phyloP scores from a whole-genome alignment of 2,329 filamentous ascomycete genomes.

The Cytospora mali region DNA sequence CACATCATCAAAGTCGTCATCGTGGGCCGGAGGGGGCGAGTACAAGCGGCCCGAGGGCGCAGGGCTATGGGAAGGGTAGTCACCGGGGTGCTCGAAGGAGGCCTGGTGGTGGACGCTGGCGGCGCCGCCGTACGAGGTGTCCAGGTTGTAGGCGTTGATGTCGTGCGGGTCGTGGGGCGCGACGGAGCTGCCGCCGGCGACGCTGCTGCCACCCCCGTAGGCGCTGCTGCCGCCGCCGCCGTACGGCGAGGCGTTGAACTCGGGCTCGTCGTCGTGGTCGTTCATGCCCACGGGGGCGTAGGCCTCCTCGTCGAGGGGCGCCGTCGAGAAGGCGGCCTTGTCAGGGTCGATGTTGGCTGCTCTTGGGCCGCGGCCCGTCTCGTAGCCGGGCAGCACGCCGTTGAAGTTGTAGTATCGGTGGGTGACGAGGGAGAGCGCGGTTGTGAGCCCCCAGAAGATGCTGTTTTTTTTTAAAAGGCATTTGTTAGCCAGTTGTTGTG shows the following conservation, averaged over 20 bases:
- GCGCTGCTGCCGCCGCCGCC: constrained; percentile 28
- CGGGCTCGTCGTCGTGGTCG: constrained; percentile 48
- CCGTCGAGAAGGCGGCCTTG: constrained; percentile 70
- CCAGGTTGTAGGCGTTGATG: constrained; percentile 23
- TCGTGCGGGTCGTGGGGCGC: constrained; percentile 33
- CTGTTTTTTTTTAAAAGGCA: constrained; percentile 39
- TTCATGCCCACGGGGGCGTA: constrained; percentile 64
- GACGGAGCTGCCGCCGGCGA: constrained; percentile 29
- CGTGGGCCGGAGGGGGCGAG: constrained; percentile 42
- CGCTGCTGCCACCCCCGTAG: constrained; percentile 30
- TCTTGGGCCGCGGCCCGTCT: constrained; percentile 42
- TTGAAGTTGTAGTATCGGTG: constrained; percentile 65
- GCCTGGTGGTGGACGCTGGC: constrained; percentile 40
- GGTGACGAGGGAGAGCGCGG: constrained; percentile 61
- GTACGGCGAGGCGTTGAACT: constrained; percentile 30
- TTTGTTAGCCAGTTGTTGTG: constrained; percentile 24
- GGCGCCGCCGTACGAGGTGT: constrained; percentile 30
- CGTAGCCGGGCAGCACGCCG: constrained; percentile 64
- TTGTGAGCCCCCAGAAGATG: constrained; percentile 57
- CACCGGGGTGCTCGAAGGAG: constrained; percentile 56
- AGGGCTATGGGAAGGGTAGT: constrained; percentile 45
- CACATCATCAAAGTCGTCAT: constrained; percentile 48
- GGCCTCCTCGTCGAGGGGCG: constrained; percentile 66
- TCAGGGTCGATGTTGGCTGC: constrained; percentile 64
- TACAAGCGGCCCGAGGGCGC: constrained; percentile 37